These are phyloP conservation scores for Fusarium pseudograminearum DNA, from an alignment of 2,329 filamentous ascomycete genomes.

Conservation along the genomic window DNA sequence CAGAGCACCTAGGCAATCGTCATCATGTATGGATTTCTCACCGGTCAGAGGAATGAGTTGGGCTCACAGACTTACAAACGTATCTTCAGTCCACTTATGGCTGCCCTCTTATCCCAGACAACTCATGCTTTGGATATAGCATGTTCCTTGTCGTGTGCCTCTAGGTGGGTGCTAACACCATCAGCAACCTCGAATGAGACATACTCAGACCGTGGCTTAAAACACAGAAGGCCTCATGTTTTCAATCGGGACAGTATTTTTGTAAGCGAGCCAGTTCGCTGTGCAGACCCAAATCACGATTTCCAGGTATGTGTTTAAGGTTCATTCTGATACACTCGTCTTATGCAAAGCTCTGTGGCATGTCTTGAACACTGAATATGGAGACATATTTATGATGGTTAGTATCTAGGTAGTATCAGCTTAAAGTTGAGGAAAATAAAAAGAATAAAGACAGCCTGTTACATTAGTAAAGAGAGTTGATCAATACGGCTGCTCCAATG, in stretches of 20 bases:
- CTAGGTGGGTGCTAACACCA: slow-evolving; percentile 24
- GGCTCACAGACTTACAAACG: slow-evolving; percentile 11
- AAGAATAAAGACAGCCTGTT: not conserved
- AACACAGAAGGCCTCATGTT: slow-evolving; percentile 36
- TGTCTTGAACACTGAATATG: slow-evolving; percentile 27
- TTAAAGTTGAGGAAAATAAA: not conserved
- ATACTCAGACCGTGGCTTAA: slow-evolving; percentile 33
- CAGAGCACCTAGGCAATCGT: not conserved
- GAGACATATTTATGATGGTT: not conserved
- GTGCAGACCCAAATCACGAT: slow-evolving; percentile 20
- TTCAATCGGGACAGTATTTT: slow-evolving; percentile 7
- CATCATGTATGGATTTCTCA: not conserved
- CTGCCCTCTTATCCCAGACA: slow-evolving; percentile 18
- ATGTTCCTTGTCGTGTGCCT: slow-evolving; percentile 23
- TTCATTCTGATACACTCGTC: slow-evolving; percentile 33
- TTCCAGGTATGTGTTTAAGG: slow-evolving; percentile 33
- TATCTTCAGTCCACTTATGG: not conserved
- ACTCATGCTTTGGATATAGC: slow-evolving; percentile 26
- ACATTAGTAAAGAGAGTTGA: not conserved
- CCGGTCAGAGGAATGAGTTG: not conserved
- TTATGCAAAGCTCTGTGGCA: slow-evolving; percentile 51
- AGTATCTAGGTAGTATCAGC: not conserved
- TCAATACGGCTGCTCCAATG: not conserved
- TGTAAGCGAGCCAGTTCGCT: slow-evolving; percentile 23
- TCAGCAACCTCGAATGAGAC: slow-evolving; percentile 20